Base-by-base conservation (phyloP, 495 filamentous ascomycete genomes). In the Sphaerosporella brunnea region DNA sequence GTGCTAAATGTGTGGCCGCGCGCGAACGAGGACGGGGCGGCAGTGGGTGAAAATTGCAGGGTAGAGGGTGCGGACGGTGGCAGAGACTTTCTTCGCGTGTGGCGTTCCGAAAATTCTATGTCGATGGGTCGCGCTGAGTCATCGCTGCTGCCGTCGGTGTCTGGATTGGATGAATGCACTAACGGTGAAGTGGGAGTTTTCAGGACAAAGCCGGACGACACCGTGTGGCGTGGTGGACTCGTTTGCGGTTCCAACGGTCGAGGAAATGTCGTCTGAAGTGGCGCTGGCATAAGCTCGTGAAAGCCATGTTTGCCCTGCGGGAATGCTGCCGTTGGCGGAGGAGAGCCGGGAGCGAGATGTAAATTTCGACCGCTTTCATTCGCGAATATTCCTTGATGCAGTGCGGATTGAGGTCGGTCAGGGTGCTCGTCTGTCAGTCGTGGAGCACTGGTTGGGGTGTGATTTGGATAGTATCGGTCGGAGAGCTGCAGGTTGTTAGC, bases 161-260 rank as follows among this genome's bases (percentile, higher is more conserved):
- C 52, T 86, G 84, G 13, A 84, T 60, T 48, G 92, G 86, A 5
- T 50, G 85, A 84, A 56, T 95, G 77, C 2, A 88, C 85, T 19
- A 97, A 67, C 16, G 90, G 92, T 50, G 86, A 96, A 9, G 90
- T 96, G 3, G 90, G 88, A 2, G 81, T 74, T 61, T 86, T 82
- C 36, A 90, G 77, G 16, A 82, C 69, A 62, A 93, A 94, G 52
- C 76, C 86, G 1, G 82, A 84, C 0, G 84, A 80, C n/a, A 73
- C 64, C 13, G 81, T n/a, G 82, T 2, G 80, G 56, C 26, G 49
- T 44, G 36, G 78, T 19, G 10, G 7, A 23, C 39, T 7, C 20
- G 10, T 4, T 25, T 10, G 36, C 8, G 37, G 2, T n/a, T 10
- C 2, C 10, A 15, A 8, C 13, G 9, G 20, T 11, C 30, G 43